Evolutionary conservation across 129 eudicot species (phyloP), one percentile per base, ranked within the genome.

Genomic region (Erigeron canadensis): DNA sequence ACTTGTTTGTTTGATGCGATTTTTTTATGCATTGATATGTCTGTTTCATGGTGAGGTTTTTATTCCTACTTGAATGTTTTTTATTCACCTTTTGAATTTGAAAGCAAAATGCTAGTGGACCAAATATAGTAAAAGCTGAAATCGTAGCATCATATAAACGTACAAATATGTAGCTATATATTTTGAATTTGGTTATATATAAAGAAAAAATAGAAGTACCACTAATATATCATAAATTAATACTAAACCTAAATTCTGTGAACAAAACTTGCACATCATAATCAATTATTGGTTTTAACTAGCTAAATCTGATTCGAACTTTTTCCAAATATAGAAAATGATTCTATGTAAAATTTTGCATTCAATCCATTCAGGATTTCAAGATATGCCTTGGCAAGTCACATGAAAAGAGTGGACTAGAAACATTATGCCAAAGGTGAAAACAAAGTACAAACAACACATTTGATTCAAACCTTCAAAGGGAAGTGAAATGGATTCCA

Each of bases 391-490:
- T 48, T 53, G 16, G n/a, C 38, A 75, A 55, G 67, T 75, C 74
- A 66, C 79, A 75, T 67, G 80, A 62, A 67, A 75, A 56, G 62
- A 76, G 80, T 57, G 74, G 73, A 41, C 18, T 67, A 45, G 37
- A 67, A 45, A 19, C 47, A 18, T 57, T 45, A 39, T 76, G 67
- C 62, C 74, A 76, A 67, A 65, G 72, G 50, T 16, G 6, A 65
- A 34, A 16, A 53, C 58, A 64, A 19, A 42, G 73, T 75, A 75
- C 50, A 75, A 43, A 19, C 60, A 75, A 44, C 50, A 75, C 23
- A 43, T 15, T 5, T 65, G 72, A 65, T 54, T 44, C 67, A 75
- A 65, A 42, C 70, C 47, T 65, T 66, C 48, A 19, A 66, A 60
- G 41, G 9, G 42, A 74, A 74, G 71, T 63, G 39, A 63, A 63